Evolutionary conservation across 257 asterid species (phyloP).

Genomic region (Apocynum venetum): DNA sequence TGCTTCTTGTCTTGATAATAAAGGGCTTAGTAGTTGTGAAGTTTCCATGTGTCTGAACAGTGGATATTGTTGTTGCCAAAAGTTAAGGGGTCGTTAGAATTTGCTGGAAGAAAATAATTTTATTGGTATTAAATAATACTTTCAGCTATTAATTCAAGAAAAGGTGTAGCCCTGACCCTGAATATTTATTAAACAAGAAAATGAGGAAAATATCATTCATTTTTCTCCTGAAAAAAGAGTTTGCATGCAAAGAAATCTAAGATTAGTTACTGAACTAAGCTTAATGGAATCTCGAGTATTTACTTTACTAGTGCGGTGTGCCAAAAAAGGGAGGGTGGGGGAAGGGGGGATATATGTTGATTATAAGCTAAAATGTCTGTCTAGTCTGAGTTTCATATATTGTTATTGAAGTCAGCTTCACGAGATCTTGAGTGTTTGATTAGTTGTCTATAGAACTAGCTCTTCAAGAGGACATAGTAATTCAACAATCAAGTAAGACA

Average conservation of each 20-base stretch:
- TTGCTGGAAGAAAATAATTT: neutral
- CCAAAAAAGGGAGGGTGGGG: no score
- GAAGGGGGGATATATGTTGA: no score
- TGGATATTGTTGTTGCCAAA: neutral
- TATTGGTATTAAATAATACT: neutral
- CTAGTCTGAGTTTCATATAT: neutral
- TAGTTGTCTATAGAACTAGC: neutral
- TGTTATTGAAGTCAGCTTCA: neutral
- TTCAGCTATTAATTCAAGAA: neutral
- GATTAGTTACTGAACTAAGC: neutral
- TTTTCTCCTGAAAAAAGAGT: neutral
- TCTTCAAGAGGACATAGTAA: neutral
- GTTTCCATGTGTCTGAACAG: neutral
- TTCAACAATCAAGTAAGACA: neutral
- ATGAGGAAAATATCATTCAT: neutral
- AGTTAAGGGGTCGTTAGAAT: neutral
- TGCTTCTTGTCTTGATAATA: neutral
- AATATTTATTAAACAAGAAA: neutral
- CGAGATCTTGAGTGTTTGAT: neutral
- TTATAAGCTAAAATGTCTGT: neutral
- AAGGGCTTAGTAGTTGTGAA: neutral
- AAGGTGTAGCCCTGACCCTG: neutral
- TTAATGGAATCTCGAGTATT: neutral
- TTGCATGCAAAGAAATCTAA: neutral
- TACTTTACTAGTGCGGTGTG: neutral